Conservation (phyloP, 495 filamentous ascomycete species). For the Penicillium riverlandense region DNA sequence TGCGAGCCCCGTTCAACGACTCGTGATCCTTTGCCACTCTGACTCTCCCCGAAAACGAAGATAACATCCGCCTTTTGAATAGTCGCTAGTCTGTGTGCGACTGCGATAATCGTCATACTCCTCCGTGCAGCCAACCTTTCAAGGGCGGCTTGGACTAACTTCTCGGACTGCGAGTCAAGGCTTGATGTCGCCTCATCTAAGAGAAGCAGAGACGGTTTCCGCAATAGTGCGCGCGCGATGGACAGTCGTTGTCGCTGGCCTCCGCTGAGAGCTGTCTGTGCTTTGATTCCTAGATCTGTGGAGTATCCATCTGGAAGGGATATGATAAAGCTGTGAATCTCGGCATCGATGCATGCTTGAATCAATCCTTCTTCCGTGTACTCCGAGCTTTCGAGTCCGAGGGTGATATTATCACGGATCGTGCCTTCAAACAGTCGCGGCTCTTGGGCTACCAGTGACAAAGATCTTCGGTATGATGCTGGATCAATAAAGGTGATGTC, state of each 20-base stretch:
- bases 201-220: slow-evolving; percentile 37
- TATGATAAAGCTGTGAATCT: slow-evolving; percentile 24
- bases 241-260: slow-evolving; percentile 46
- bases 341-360: slow-evolving; percentile 21
- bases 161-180: slow-evolving; percentile 46
- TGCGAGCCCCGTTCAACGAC: slow-evolving; percentile 72
- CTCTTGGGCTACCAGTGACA: slow-evolving; percentile 35
- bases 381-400: slow-evolving; percentile 14
- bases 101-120: slow-evolving; percentile 29
- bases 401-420: slow-evolving; percentile 39
- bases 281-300: slow-evolving; percentile 17
- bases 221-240: slow-evolving; percentile 43
- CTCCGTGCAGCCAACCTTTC: slow-evolving; percentile 23
- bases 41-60: slow-evolving; percentile 71
- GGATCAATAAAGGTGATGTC: slow-evolving; percentile 9
- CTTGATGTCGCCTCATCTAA: slow-evolving; percentile 54
- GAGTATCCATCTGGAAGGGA: slow-evolving; percentile 21
- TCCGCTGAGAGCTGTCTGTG: slow-evolving; percentile 20
- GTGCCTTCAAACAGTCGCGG: slow-evolving; percentile 34
- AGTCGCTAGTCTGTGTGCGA: slow-evolving; percentile 61
- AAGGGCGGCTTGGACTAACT: slow-evolving; percentile 26
- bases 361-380: slow-evolving; percentile 7
- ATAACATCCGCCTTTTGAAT: slow-evolving; percentile 83
- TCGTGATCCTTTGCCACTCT: slow-evolving; percentile 14
- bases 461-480: slow-evolving; percentile 13